Base-by-base conservation (phyloP, 2,329 filamentous ascomycete species). In the Penicillium sp. region DNA sequence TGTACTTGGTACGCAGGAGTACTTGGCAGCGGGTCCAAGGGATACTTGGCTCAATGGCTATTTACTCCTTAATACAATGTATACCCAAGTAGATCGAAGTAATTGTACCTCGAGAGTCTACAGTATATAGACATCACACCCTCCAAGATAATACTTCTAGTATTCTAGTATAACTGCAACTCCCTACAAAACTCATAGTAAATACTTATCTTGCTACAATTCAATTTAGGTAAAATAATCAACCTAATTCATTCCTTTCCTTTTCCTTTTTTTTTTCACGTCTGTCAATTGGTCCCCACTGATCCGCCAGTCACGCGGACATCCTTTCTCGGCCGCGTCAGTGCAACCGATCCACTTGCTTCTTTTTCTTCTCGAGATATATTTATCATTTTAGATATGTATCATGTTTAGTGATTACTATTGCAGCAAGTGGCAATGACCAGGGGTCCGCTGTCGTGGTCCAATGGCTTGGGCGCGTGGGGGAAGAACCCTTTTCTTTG, bases 241-340 rank as follows among this genome's bases (percentile, higher is more conserved):
- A 37, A 13, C 35, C 35, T 37, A 37, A 15, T 17, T 13, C 13
- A 17, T 13, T 37, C 4, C 35, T 40, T 40, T 40, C 35, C 28
- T 35, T 35, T 30, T 49, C 13, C 35, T 30, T 28, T 17, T 6
- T n/a, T 22, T 53, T 53, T 37, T 53, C 22, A 28, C 50, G 47
- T 26, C 49, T 51, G 49, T 51, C 51, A 54, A 54, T 42, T 15
- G 19, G 53, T 51, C 51, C 54, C 65, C 65, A 65, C 65, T 64
- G 68, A 70, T 68, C 68, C 63, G 58, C 66, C 49, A 64, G 67
- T 70, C 68, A 70, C 68, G 67, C 64, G 68, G 54, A 40, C 40
- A 24, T 47, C 56, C 28, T 33, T 56, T 56, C 57, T 58, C 38
- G 26, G 54, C 56, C 53, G 58, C 63, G 45, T 63, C 61, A 57